Evolutionary conservation across 2,329 filamentous ascomycete species (phyloP).

Genomic region (Aciculosporium take): DNA sequence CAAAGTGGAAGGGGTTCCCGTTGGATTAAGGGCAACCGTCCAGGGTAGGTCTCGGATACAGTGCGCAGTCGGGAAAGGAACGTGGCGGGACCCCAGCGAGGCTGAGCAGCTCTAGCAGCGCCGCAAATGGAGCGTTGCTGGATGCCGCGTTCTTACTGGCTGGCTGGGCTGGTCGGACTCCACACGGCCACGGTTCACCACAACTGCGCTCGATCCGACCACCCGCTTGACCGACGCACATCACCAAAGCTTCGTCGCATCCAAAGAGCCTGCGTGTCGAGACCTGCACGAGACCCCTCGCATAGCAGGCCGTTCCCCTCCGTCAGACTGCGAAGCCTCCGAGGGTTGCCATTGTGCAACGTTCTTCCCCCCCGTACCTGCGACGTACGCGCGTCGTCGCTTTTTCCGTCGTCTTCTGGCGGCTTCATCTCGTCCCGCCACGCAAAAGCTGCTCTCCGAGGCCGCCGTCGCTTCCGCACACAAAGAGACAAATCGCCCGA

Average conservation of each 20-base stretch:
- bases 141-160: no score
- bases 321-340: background rate
- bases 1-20: no score
- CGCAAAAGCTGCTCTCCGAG: background rate
- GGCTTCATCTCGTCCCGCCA: no score
- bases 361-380: background rate
- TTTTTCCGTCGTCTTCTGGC: no score
- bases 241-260: constrained; percentile 1
- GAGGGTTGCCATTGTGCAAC: background rate
- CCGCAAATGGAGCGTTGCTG: background rate
- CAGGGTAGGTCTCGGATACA: no score
- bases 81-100: background rate
- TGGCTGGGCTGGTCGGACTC: background rate
- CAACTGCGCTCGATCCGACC: background rate
- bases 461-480: background rate
- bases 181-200: background rate
- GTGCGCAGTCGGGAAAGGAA: no score
- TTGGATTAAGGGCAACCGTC: background rate
- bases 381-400: background rate
- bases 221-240: background rate
- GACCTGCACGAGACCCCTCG: background rate
- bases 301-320: background rate
- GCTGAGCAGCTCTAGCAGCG: background rate
- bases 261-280: constrained; percentile 1
- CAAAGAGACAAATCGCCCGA: background rate